phyloP scores from a whole-genome alignment of 1,139 yeast genomes.

The Taphrina wiesneri region DNA sequence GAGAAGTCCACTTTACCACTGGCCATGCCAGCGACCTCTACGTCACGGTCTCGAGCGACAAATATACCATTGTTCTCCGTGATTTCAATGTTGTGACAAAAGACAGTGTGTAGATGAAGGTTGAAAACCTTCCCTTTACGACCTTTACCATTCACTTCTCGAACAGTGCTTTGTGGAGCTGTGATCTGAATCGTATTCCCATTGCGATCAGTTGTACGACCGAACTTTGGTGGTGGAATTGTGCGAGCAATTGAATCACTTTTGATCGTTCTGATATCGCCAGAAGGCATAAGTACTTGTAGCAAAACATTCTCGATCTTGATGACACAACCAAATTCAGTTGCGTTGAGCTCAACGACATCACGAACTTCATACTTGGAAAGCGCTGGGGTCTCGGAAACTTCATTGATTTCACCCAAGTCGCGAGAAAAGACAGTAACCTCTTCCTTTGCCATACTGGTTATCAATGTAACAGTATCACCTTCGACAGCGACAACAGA shows the following conservation, averaged over 20 bases:
- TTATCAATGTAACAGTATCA: conserved; percentile 83
- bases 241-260: conserved; percentile 81
- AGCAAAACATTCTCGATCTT: conserved; percentile 85
- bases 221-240: conserved; percentile 63
- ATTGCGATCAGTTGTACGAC: conserved; percentile 76
- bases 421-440: conserved; percentile 65
- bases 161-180: conserved; percentile 64
- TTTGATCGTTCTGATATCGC: conserved; percentile 67
- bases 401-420: conserved; percentile 56
- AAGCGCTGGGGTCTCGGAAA: conserved; percentile 56
- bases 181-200: conserved; percentile 87
- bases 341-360: conserved; percentile 82
- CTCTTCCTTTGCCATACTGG: conserved; percentile 85
- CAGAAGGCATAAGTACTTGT: conserved; percentile 80
- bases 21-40: conserved; percentile 44
- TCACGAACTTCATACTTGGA: conserved; percentile 86
- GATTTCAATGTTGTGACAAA: conserved; percentile 75
- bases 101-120: conserved; percentile 74
- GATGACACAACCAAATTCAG: conserved; percentile 83
- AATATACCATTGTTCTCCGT: conserved; percentile 70
- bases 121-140: conserved; percentile 88
- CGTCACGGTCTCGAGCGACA: conserved; percentile 26
- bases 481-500: conserved; percentile 79
- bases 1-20: conserved; percentile 33
- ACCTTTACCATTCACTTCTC: conserved; percentile 73